phyloP scores from a whole-genome alignment of 108 stramenopile species.

The Pseudonitzschia delicatissima region DNA sequence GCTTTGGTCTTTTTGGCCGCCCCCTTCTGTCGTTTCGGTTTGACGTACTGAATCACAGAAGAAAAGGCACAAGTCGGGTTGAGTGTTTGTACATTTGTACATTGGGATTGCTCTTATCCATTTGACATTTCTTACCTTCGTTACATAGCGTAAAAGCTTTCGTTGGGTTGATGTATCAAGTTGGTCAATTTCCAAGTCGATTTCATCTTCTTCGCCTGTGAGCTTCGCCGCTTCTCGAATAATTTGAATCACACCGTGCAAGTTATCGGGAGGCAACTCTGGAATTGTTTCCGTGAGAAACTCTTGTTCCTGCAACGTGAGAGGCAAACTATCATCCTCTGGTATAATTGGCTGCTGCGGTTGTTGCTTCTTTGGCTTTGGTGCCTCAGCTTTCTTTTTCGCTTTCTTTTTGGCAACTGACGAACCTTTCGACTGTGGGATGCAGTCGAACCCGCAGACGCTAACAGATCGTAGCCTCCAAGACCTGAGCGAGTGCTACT shows the following conservation, averaged over 20 bases:
- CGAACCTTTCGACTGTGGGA: no score
- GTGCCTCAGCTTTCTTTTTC: conserved; percentile 58
- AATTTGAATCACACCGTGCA: conserved; percentile 78
- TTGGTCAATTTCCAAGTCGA: conserved; percentile 85
- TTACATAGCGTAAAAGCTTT: conserved; percentile 71
- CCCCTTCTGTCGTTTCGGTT: conserved; percentile 31
- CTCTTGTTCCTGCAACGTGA: conserved; percentile 78
- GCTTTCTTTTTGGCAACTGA: conserved; percentile 27
- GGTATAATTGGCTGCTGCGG: conserved; percentile 19
- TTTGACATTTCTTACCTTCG: conserved; percentile 63
- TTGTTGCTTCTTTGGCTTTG: conserved; percentile 27
- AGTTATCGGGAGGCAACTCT: conserved; percentile 47
- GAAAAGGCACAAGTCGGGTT: no score
- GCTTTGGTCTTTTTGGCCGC: conserved; percentile 43
- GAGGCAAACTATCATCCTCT: conserved; percentile 48
- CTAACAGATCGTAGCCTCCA: neutral
- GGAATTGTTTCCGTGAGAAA: conserved; percentile 80
- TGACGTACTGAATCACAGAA: conserved; percentile 32
- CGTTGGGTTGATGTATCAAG: conserved; percentile 75
- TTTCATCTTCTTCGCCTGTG: conserved; percentile 78
- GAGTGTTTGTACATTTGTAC: no score
- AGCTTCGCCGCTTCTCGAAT: conserved; percentile 76
- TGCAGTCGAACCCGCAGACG: no score
- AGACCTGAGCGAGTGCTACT: neutral
- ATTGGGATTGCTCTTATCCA: neutral